Evolutionary conservation across 371 early-diverging fungal species (phyloP).

Genomic region (Mucor irregularis): DNA sequence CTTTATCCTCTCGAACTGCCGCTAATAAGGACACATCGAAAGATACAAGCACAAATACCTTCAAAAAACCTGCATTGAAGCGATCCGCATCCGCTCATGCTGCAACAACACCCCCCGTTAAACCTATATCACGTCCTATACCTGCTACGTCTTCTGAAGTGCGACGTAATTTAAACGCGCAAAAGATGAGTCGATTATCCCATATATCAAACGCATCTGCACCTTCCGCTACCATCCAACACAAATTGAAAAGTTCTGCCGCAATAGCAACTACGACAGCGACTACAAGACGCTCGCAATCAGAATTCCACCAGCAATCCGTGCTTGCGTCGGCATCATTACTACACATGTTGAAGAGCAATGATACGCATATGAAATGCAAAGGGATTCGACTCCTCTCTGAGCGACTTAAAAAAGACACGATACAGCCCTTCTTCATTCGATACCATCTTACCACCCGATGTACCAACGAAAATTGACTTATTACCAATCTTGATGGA

Average conservation of each 20-base stretch:
- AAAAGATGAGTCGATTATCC: conserved; percentile 1
- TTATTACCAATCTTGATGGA: conserved; percentile 22
- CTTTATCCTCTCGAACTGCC: too few relatives aligned
- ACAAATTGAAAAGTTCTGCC: neutral
- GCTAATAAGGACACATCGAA: too few relatives aligned
- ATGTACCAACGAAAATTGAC: conserved; percentile 24
- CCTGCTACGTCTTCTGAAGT: neutral
- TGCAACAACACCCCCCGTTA: neutral
- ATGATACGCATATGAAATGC: conserved; percentile 11
- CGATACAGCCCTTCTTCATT: neutral
- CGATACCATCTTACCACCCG: conserved; percentile 10
- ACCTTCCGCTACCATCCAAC: neutral
- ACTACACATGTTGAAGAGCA: conserved; percentile 21
- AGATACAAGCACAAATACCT: too few relatives aligned
- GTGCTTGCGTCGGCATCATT: conserved; percentile 5
- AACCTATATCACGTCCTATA: neutral
- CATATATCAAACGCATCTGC: conserved; percentile 8
- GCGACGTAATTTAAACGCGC: neutral
- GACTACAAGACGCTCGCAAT: conserved; percentile 1
- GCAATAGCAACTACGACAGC: neutral
- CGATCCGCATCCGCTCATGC: neutral
- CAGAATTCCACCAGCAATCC: conserved; percentile 11
- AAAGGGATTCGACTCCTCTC: conserved; percentile 17
- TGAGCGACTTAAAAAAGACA: conserved; percentile 8
- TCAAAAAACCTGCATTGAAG: neutral